Conservation (phyloP, 441 rosid genomes). For the Arabidopsis hybrid region DNA sequence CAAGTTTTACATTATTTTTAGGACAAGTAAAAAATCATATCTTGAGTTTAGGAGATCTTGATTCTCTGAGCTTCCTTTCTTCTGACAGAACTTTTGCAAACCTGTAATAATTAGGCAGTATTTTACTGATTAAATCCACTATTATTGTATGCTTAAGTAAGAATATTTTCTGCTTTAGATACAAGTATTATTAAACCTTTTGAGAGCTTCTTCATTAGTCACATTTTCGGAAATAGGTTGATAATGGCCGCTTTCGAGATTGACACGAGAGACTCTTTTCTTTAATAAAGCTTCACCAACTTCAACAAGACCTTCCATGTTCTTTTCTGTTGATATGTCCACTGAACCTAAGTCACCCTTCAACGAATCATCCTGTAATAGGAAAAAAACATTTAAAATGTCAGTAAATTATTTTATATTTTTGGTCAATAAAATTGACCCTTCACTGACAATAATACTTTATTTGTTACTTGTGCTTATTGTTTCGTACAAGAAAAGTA, state of each 20-base stretch:
- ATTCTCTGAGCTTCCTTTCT: slow-evolving; percentile 43
- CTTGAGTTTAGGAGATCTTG: slow-evolving; percentile 39
- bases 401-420: background rate
- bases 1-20: slow-evolving; percentile 5
- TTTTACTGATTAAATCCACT: background rate
- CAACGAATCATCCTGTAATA: slow-evolving; percentile 58
- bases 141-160: background rate
- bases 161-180: background rate
- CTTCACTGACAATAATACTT: background rate
- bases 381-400: background rate
- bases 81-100: slow-evolving; percentile 45
- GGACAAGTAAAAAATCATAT: background rate
- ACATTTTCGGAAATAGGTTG: slow-evolving; percentile 36
- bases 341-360: slow-evolving; percentile 50
- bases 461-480: background rate
- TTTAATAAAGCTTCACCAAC: slow-evolving; percentile 58
- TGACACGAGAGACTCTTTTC: slow-evolving; percentile 55
- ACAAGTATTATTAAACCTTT: slow-evolving; percentile 32
- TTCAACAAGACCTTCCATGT: slow-evolving; percentile 51
- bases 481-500: slow-evolving; percentile 35
- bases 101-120: slow-evolving; percentile 25
- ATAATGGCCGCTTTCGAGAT: slow-evolving; percentile 50
- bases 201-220: slow-evolving; percentile 53
- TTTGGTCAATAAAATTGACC: slow-evolving; percentile 18
- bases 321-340: slow-evolving; percentile 56